Conservation (phyloP, 1,284 basidiomycete genomes). For the Papiliotrema fonsecae region DNA sequence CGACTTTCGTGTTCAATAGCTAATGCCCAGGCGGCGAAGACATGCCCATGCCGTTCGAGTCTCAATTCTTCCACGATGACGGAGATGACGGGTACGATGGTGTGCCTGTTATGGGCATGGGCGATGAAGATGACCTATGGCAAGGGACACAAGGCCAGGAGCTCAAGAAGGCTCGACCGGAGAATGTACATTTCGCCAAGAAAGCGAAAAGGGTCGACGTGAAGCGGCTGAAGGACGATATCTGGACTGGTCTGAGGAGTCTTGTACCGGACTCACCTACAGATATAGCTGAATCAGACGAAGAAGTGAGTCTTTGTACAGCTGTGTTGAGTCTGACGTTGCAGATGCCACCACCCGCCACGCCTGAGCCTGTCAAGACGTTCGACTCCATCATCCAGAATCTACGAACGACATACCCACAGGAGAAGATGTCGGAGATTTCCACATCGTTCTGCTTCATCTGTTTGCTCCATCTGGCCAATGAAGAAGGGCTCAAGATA, state of each 20-base stretch:
- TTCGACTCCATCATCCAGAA: conserved; percentile 81
- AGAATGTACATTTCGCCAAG: conserved; percentile 91
- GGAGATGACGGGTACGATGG: conserved; percentile 63
- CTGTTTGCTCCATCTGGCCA: conserved; percentile 88
- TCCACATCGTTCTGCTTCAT: conserved; percentile 99
- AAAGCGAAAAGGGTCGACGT: conserved; percentile 96
- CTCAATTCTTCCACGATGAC: conserved; percentile 91
- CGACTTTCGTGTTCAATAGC: neutral
- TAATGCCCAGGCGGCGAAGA: conserved; percentile 43
- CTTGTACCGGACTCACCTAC: conserved; percentile 51
- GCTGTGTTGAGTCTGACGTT: neutral
- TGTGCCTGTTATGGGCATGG: conserved; percentile 33
- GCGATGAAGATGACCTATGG: conserved; percentile 75
- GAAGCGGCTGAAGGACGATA: conserved; percentile 93
- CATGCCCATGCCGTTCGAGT: conserved; percentile 73
- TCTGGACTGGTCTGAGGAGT: conserved; percentile 86
- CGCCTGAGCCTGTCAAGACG: conserved; percentile 60
- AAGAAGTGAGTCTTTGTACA: too few relatives aligned
- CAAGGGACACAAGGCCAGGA: conserved; percentile 70
- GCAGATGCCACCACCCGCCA: conserved; percentile 46
- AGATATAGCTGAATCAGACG: conserved; percentile 14
- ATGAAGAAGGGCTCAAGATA: conserved; percentile 85
- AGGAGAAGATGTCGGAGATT: conserved; percentile 94
- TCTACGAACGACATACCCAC: conserved; percentile 75
- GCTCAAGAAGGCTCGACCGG: conserved; percentile 72